phyloP scores from a whole-genome alignment of 441 rosid species.

The Aquilaria agallochum region DNA sequence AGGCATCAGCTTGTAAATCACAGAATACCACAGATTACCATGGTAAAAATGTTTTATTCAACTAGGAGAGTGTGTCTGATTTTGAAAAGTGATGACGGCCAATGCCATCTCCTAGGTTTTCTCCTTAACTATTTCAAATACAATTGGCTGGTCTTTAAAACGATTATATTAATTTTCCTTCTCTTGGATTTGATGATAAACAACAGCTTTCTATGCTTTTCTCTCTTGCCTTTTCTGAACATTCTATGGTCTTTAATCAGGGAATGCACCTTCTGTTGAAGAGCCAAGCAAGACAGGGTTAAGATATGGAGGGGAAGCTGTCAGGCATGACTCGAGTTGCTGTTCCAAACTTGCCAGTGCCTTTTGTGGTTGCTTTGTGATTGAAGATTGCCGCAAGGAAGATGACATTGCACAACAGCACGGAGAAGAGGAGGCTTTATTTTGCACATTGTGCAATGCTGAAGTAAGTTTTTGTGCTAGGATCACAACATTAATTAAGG shows the following conservation, averaged over 20 bases:
- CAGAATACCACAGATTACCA: conserved; percentile 36
- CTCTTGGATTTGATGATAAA: no score
- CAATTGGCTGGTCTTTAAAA: no score
- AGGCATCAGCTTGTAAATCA: conserved; percentile 51
- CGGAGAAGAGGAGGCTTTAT: conserved; percentile 66
- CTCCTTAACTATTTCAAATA: no score
- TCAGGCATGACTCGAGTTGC: conserved; percentile 39
- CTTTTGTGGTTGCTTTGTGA: conserved; percentile 61
- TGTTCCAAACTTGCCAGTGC: conserved; percentile 45
- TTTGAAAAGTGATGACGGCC: no score
- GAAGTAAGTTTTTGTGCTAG: conserved; percentile 38
- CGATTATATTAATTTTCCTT: no score
- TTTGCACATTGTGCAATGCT: conserved; percentile 93
- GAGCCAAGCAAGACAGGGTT: conserved; percentile 46
- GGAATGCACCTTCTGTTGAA: conserved; percentile 45
- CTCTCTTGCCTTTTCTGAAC: conserved; percentile 7
- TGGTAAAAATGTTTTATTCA: conserved; percentile 29
- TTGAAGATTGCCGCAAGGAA: conserved; percentile 74
- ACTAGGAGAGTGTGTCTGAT: no score
- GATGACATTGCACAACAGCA: conserved; percentile 37
- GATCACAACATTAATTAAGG: no score
- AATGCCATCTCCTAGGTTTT: no score
- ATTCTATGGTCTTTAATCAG: conserved; percentile 31
- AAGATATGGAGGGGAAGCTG: conserved; percentile 36
- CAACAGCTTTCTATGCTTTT: neutral